Base-by-base conservation (phyloP, 176 grass and related monocot genomes). In the Oryza glumipatula region DNA sequence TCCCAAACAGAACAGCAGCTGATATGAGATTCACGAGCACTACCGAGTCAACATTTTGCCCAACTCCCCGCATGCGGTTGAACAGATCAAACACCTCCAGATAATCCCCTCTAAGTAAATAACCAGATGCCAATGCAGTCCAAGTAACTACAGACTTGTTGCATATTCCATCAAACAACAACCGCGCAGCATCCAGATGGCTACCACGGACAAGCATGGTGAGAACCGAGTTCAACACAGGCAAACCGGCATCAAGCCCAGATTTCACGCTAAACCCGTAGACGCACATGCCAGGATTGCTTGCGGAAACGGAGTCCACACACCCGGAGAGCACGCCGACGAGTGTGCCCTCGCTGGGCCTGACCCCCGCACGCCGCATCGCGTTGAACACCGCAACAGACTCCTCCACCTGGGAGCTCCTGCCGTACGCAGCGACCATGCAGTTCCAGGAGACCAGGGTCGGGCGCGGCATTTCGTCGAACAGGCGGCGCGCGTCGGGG, bases 401-500 rank as follows among this genome's bases (percentile, higher is more conserved):
- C 39, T 91, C 72, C 4, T 73, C 70, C 15, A 83, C 15, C 73
- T 32, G 70, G 56, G 56, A 28, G 28, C 48, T 54, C 68, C 72
- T 83, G 44, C 78, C 30, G 21, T 94, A 94, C 0, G 78, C 91
- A 5, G 85, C 16, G 56, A 90, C 67, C 82, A 93, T 86, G 70
- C 85, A 93, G 74, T 93, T 93, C 91, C 91, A 93, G 11, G 85
- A 76, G 2, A 93, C 77, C 66, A 90, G 71, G 61, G 86, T 82
- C 66, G 73, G 86, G 71, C 28, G 4, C 2, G 78, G 81, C 88
- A 85, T 90, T 80, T 82, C 91, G 67, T 88, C 91, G 76, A 93
- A 93, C 88, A 93, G 23, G 73, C 83, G 61, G 67, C 79, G 81
- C 45, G 91, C 88, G 79, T 91, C 92, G 1, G 82, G 64, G 16